Percentiles rank a stretch among this genome's conserved stretches.
Evolutionary conservation across 768 basidiomycete species (phyloP).

Genomic region (Mycena metata): DNA sequence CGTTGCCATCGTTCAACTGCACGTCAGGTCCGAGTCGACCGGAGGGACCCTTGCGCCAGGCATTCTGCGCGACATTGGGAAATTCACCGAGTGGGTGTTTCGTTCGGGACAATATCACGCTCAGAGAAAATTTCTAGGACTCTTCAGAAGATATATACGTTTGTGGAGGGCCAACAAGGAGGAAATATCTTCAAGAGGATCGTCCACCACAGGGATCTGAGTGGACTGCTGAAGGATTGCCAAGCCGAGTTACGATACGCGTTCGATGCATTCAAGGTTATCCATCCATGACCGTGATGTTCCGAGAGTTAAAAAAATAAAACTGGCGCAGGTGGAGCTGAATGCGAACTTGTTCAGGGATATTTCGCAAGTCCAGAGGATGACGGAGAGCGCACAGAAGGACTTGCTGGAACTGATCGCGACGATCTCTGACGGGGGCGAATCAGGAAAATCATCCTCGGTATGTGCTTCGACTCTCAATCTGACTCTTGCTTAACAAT

Average conservation of each 20-base stretch:
- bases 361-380: background rate
- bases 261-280: constrained; percentile 3
- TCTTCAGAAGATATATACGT: constrained; percentile 14
- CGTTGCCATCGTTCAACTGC: too few species aligned
- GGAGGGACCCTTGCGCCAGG: too few species aligned
- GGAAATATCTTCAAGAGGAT: constrained; percentile 5
- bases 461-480: background rate
- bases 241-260: background rate
- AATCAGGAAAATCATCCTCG: background rate
- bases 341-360: background rate
- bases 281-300: too few species aligned
- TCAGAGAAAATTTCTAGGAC: background rate
- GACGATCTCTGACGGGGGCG: background rate
- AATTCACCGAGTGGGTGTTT: too few species aligned
- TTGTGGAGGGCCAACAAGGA: constrained; percentile 1
- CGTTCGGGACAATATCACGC: too few species aligned
- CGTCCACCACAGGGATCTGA: constrained; percentile 10
- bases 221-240: constrained; percentile 10
- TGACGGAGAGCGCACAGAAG: background rate
- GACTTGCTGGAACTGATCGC: constrained; percentile 7
- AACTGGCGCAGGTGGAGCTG: background rate
- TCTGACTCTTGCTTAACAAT: background rate
- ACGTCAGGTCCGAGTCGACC: too few species aligned
- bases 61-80: too few species aligned
- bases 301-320: background rate